A percentile compares a stretch with the other conserved stretches of the same genome.
phyloP scores from a whole-genome alignment of 306 rosid species.

The Astragalus membranaceus region DNA sequence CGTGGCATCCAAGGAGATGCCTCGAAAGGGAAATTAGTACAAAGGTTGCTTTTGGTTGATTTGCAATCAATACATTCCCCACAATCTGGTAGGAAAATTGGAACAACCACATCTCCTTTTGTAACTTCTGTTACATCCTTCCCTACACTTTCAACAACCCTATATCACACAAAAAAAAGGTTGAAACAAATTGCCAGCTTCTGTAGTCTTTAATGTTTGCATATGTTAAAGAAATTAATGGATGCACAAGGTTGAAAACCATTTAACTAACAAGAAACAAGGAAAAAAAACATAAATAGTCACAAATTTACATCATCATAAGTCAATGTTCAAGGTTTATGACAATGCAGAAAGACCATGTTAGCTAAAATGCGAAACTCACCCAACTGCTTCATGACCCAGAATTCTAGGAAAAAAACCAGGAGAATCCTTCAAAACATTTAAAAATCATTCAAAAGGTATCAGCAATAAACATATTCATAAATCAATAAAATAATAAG shows the following conservation, averaged over 20 bases:
- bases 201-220: not conserved
- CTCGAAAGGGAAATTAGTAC: conserved; percentile 57
- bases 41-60: conserved; percentile 33
- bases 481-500: too few relatives aligned
- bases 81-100: conserved; percentile 62
- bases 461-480: too few relatives aligned
- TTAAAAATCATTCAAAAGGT: too few relatives aligned
- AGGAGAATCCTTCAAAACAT: conserved; percentile 41
- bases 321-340: not conserved
- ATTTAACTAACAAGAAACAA: not conserved
- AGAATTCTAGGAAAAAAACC: conserved; percentile 62
- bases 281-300: not conserved
- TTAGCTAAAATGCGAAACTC: not conserved
- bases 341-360: not conserved
- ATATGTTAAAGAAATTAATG: too few relatives aligned
- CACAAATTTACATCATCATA: not conserved
- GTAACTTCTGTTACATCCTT: conserved; percentile 50
- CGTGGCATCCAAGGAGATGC: conserved; percentile 61
- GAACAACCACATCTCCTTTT: conserved; percentile 63
- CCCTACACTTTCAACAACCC: conserved; percentile 84
- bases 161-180: conserved; percentile 11
- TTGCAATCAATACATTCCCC: conserved; percentile 47
- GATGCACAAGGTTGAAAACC: too few relatives aligned
- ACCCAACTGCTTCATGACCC: conserved; percentile 84
- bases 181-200: not conserved